phyloP scores from a whole-genome alignment of 2,329 filamentous ascomycete genomes.

The Cercospora brassicicola region DNA sequence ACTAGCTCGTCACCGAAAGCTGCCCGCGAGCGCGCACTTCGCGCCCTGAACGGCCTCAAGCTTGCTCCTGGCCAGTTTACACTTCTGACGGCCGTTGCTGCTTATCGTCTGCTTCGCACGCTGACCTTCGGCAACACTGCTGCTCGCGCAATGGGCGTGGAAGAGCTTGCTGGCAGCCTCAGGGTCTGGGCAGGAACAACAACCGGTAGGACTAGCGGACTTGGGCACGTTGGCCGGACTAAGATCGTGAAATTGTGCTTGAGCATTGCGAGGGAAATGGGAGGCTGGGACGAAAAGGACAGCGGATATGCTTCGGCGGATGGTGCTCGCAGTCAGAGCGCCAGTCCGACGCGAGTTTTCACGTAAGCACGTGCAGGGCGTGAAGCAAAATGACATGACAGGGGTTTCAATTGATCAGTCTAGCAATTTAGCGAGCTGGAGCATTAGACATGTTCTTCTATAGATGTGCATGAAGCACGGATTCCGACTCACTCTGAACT shows the following conservation, averaged over 20 bases:
- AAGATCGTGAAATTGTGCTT: slow-evolving; percentile 46
- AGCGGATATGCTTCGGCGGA: slow-evolving; percentile 32
- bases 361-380: slow-evolving; percentile 15
- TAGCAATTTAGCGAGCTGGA: slow-evolving; percentile 7
- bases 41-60: slow-evolving; percentile 44
- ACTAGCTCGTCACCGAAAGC: slow-evolving; percentile 26
- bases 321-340: slow-evolving; percentile 23
- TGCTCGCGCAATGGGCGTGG: slow-evolving; percentile 43
- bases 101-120: slow-evolving; percentile 44
- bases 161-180: slow-evolving; percentile 46
- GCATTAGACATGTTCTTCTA: not conserved
- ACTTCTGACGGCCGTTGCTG: slow-evolving; percentile 50
- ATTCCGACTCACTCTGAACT: not conserved
- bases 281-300: slow-evolving; percentile 37
- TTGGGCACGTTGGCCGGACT: slow-evolving; percentile 42
- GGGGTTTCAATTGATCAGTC: not conserved
- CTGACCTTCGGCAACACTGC: slow-evolving; percentile 37
- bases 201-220: slow-evolving; percentile 43
- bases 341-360: slow-evolving; percentile 20
- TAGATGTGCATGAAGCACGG: slow-evolving; percentile 10
- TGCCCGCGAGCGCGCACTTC: slow-evolving; percentile 43
- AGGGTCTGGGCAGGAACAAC: slow-evolving; percentile 51
- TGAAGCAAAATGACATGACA: not conserved
- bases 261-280: slow-evolving; percentile 46
- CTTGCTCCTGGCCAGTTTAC: slow-evolving; percentile 45